Evolutionary conservation across 306 rosid species (phyloP).

Genomic region (Cucurbita moschata): DNA sequence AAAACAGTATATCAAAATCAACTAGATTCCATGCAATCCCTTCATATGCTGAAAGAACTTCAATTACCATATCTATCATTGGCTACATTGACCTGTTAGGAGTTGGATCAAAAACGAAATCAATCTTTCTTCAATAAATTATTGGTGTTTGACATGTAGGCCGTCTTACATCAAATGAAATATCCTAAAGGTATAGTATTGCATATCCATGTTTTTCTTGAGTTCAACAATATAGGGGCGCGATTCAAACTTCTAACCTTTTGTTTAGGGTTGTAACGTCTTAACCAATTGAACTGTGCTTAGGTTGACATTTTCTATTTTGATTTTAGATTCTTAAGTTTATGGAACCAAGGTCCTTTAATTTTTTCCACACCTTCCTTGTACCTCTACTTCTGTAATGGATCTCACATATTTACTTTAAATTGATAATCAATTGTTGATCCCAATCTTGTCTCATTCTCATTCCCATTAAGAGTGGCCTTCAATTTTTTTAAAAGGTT

Average conservation of each 20-base stretch:
- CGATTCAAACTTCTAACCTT: background rate
- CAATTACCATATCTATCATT: background rate
- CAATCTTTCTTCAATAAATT: background rate
- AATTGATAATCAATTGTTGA: background rate
- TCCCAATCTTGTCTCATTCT: background rate
- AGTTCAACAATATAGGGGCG: background rate
- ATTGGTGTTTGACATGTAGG: background rate
- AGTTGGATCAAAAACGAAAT: background rate
- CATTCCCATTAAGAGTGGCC: background rate
- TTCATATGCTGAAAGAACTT: background rate
- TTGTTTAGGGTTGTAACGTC: background rate
- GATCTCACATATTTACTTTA: background rate
- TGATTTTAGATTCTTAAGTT: background rate
- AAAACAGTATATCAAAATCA: background rate
- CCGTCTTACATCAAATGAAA: background rate
- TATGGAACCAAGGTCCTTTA: background rate
- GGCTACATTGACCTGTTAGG: background rate
- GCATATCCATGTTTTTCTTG: background rate
- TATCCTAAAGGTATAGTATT: background rate
- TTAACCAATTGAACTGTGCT: background rate
- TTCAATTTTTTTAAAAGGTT: background rate
- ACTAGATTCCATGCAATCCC: background rate
- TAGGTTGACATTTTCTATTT: background rate
- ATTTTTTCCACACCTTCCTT: background rate
- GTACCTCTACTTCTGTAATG: background rate